Evolutionary conservation across 306 rosid genomes (phyloP), one percentile per base, ranked within the genome.

Genomic region (Oxytropis ochrocephala): DNA sequence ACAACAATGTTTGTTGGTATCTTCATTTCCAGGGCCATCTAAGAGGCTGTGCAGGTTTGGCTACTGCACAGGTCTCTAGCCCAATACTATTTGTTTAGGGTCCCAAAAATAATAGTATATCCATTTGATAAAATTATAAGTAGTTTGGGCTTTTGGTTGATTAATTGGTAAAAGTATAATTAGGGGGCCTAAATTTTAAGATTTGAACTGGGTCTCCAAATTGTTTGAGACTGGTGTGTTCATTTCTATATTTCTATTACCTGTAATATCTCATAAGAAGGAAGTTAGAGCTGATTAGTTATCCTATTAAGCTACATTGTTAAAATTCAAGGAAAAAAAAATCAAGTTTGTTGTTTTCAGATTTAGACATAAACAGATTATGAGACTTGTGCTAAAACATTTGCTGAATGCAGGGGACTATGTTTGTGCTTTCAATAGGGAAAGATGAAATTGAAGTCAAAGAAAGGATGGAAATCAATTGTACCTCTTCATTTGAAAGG

Each of bases 401-500:
- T 81, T 81, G 44, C 64, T 54, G 78, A 71, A 76, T 75, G 52
- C 75, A 69, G 84, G 84, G 84, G 58, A 48, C 66, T 58, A 71
- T 74, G 59, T 78, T 47, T 72, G 69, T 67, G 70, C 56, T 43
- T 47, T 56, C 29, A 57, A 16, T 60, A 70, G 78, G 38, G 57
- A 78, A 84, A 87, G 77, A 84, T 95, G 89, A 95, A 91, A 76
- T 51, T 89, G 67, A 91, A 82, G 72, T 62, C 84, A 49, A 89
- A 87, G 89, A 84, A 87, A 77, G 87, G 89, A 43, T 94, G 92
- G 99, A 94, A 85, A 81, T 72, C 96, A 65, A 43, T 85, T 33
- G 77, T 83, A 13, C 89, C 97, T 6, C 83, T 86, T 68, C 89
- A 75, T 74, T 79, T 84, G 84, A 95, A 92, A 81, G 84, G 90